Percentiles rank a stretch among this genome's conserved stretches.
Evolutionary conservation across 805 yeast species (phyloP).

Genomic region (Pichia kluyveri): DNA sequence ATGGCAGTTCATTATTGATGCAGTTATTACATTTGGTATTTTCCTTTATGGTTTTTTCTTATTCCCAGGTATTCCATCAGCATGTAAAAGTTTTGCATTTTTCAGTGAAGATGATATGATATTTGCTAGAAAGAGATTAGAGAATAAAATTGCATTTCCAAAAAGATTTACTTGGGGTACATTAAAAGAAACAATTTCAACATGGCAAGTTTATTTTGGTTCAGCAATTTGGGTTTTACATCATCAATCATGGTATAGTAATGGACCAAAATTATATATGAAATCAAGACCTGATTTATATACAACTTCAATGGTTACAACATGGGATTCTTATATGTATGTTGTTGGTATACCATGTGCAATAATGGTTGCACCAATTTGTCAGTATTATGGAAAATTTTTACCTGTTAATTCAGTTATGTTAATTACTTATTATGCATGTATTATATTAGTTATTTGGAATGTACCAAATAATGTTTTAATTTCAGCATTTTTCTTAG

Average conservation of each 20-base stretch:
- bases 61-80: slow-evolving; percentile 60
- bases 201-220: slow-evolving; percentile 55
- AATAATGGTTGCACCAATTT: slow-evolving; percentile 13
- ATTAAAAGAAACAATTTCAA: slow-evolving; percentile 45
- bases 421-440: slow-evolving; percentile 44
- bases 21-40: slow-evolving; percentile 23
- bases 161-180: slow-evolving; percentile 28
- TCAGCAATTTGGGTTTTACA: slow-evolving; percentile 54
- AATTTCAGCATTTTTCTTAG: slow-evolving; percentile 57
- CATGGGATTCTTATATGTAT: slow-evolving; percentile 47
- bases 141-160: slow-evolving; percentile 23
- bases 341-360: slow-evolving; percentile 38
- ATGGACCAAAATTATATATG: slow-evolving; percentile 55
- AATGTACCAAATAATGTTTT: slow-evolving; percentile 46
- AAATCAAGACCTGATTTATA: slow-evolving; percentile 39
- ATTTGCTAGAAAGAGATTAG: slow-evolving; percentile 38
- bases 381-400: slow-evolving; percentile 31
- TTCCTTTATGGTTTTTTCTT: slow-evolving; percentile 20
- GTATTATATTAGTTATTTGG: slow-evolving; percentile 50
- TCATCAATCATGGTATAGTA: slow-evolving; percentile 46
- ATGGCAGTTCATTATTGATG: slow-evolving; percentile 49
- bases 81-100: slow-evolving; percentile 39
- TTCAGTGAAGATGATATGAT: slow-evolving; percentile 49
- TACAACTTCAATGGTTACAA: slow-evolving; percentile 35
- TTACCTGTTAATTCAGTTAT: slow-evolving; percentile 44